Base-by-base conservation (phyloP, 768 basidiomycete species). In the Mycena belliarum region DNA sequence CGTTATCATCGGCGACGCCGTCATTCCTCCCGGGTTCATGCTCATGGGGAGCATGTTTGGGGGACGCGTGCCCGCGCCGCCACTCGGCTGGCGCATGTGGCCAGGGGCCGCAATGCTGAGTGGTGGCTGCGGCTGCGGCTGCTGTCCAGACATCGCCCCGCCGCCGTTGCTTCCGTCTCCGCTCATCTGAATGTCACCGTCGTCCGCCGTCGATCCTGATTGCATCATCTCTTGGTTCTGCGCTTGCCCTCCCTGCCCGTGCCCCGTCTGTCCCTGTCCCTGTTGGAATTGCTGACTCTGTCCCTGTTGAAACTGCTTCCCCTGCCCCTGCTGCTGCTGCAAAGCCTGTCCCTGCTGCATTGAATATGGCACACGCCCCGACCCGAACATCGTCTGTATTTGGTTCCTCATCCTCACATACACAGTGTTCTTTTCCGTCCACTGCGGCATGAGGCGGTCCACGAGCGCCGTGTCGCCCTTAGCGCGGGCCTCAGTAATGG, bases 11-110 rank as follows among this genome's bases (percentile, higher is more conserved):
- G 54, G 59, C 28, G 44, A 57, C 21, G 50, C 14, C 3, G 49
- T 48, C 63, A 64, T 38, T 61, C 61, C 47, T 42, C 33, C 41
- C 47, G 49, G 56, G 58, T 59, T 60, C 54, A 45, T 55, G n/a
- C 18, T 49, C 47, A 56, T 57, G 40, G 51, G 52, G 21, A 63
- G 38, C 57, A 41, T 37, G 41, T 43, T 49, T 23, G 45, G n/a
- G 10, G 41, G 37, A 4, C 35, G 35, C 35, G 35, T 4, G 35
- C 35, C 32, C 44, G 46, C 49, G 4, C 53, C 45, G n/a, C 53
- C 47, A 32, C 61, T 61, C 29, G 53, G 16, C 9, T 55, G 47
- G 4, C 58, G 61, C 47, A 52, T 52, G 48, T 59, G 57, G 5
- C 53, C 53, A n/a, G 49, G 41, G 18, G 26, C 20, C 16, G 32